These are phyloP conservation scores for Dimargaris cristalligena DNA, from an alignment of 192 early-diverging fungal genomes.

Conservation along the genomic window DNA sequence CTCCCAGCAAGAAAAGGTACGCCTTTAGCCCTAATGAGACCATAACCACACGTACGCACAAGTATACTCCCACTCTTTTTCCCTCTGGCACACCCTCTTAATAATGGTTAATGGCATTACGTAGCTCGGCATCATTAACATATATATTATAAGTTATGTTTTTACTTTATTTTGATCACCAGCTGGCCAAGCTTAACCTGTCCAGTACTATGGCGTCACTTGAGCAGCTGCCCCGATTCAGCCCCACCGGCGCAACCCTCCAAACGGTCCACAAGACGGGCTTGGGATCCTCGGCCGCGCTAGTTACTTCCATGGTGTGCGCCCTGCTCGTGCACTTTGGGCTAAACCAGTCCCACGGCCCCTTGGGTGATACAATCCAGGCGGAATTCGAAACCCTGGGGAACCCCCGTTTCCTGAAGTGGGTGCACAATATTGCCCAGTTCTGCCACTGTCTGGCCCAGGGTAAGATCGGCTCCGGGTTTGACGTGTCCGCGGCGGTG, in stretches of 20 bases:
- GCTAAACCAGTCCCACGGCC: conserved; percentile 18
- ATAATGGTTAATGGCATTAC: not conserved
- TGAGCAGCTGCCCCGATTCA: conserved; percentile 37
- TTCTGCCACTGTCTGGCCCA: conserved; percentile 92
- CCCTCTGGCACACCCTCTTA: not conserved
- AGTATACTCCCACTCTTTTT: not conserved
- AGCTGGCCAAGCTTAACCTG: conserved; percentile 34
- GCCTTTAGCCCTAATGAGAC: not conserved
- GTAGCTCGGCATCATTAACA: not conserved
- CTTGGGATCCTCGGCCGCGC: conserved; percentile 87
- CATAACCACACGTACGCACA: not conserved
- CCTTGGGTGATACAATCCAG: conserved; percentile 3
- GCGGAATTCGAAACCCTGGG: conserved; percentile 12
- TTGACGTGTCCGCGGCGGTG: conserved; percentile 86
- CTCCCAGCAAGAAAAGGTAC: conserved; percentile 76
- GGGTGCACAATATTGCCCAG: conserved; percentile 82
- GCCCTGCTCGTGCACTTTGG: conserved; percentile 62
- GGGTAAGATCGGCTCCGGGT: conserved; percentile 93
- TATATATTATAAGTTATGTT: conserved; percentile 1
- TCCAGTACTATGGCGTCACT: conserved; percentile 38
- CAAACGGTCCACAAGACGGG: conserved; percentile 83
- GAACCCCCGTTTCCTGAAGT: conserved; percentile 11
- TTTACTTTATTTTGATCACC: not conserved
- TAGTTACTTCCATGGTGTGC: conserved; percentile 82
- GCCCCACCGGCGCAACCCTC: conserved; percentile 41